Evolutionary conservation across 768 basidiomycete genomes (phyloP).

Genomic region (Lactarius sanguifluus): DNA sequence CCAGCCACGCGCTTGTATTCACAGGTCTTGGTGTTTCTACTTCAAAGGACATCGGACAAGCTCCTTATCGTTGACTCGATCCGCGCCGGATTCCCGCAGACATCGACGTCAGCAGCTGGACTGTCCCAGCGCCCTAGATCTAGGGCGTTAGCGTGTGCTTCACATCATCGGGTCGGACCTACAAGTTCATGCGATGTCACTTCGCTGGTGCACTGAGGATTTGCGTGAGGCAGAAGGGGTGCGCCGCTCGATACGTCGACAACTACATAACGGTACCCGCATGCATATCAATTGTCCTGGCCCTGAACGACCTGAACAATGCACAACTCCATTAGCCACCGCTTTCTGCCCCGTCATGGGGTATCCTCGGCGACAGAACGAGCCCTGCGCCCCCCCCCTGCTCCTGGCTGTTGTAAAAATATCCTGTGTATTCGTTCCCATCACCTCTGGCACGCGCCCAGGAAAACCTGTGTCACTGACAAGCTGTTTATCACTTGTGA

Average conservation of each 20-base stretch:
- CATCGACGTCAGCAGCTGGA: neutral
- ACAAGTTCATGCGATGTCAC: neutral
- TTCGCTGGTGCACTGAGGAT: neutral
- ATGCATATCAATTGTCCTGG: neutral
- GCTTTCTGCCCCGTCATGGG: neutral
- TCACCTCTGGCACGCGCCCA: neutral
- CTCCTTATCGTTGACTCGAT: neutral
- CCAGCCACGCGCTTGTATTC: neutral
- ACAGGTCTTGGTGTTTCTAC: neutral
- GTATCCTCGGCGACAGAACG: constrained; percentile 6
- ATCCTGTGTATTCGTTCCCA: neutral
- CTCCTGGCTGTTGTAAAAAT: neutral
- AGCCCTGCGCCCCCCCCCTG: neutral
- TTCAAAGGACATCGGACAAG: constrained; percentile 1
- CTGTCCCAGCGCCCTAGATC: neutral
- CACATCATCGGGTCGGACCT: neutral
- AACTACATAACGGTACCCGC: neutral
- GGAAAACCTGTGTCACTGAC: neutral
- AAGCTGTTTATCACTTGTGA: neutral
- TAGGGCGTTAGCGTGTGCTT: neutral
- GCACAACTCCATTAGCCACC: neutral
- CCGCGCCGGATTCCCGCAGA: neutral
- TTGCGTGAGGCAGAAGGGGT: neutral
- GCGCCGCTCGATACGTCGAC: neutral
- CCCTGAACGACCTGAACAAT: neutral